Base-by-base conservation (phyloP, 306 rosid species). In the Erythrophleum fordii region DNA sequence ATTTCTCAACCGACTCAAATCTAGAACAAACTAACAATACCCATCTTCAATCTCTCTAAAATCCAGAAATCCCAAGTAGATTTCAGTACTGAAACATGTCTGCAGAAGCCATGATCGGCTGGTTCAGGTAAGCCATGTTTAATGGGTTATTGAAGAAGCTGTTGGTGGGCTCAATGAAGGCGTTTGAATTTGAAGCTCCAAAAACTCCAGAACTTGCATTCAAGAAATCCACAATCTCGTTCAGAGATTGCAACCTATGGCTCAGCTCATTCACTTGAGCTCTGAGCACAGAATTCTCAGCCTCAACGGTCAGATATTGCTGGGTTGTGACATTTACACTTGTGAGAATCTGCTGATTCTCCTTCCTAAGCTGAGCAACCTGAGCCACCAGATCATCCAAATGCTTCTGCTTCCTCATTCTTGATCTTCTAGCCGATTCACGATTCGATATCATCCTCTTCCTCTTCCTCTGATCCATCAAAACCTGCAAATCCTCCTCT, bases 401-500 rank as follows among this genome's bases (percentile, higher is more conserved):
- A 83, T 92, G 98, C 83, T 94, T 90, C 86, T 91, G 98, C 61
- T 94, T 94, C 81, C 93, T 90, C 93, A 94, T 82, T 64, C 98
- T 77, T 4, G 97, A 94, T 45, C 98, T 58, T 41, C 95, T 86
- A 1, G 98, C 98, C 0, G 98, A 94, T 79, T 94, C 98, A 0
- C 98, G 88, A 44, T 94, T 94, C 0, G 98, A 94, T 52, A 91
- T 58, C 98, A 94, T 94, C 75, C 98, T 87, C 87, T 94, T 94
- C 70, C 98, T 87, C 76, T 94, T 94, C 55, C 97, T 86, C 79
- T 87, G 89, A 77, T 92, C 93, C 90, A 91, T 87, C 83, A 89
- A 20, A 3, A 44, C 89, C 85, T 56, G 83, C 72, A 85, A 39
- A 1, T 91, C 91, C 45, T 85, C 93, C 48, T 92, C 98, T 2